Evolutionary conservation across 1,284 basidiomycete species (phyloP).

Genomic region (Irpex rosettiformis): DNA sequence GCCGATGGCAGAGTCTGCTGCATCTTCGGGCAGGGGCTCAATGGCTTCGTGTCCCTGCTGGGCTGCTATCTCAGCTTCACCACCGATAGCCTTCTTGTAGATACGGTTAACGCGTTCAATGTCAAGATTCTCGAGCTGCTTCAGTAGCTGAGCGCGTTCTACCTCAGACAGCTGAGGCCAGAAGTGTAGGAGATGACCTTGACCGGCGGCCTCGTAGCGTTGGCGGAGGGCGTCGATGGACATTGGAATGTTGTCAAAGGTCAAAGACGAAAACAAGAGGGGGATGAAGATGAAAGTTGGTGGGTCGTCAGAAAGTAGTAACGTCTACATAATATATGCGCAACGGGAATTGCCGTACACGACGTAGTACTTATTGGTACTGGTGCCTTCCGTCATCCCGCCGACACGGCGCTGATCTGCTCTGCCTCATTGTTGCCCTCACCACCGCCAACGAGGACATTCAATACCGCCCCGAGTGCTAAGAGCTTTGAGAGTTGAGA

Average conservation of each 20-base stretch:
- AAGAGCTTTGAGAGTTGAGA: not conserved
- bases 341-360: conserved; percentile 15
- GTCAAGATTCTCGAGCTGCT: conserved; percentile 82
- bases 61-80: conserved; percentile 55
- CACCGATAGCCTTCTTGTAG: conserved; percentile 73
- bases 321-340: conserved; percentile 9
- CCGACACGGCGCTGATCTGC: not conserved
- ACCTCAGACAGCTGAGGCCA: conserved; percentile 70
- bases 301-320: conserved; percentile 6
- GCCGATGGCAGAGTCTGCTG: conserved; percentile 62
- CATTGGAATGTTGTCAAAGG: conserved; percentile 20
- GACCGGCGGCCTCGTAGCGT: conserved; percentile 77
- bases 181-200: conserved; percentile 88
- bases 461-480: not conserved
- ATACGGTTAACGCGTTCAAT: conserved; percentile 90
- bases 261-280: not conserved
- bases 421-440: not conserved
- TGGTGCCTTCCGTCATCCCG: not conserved
- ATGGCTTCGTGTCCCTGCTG: conserved; percentile 49
- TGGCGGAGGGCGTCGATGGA: conserved; percentile 39
- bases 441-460: not conserved
- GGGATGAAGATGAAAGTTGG: conserved; percentile 4
- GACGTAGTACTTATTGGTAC: conserved; percentile 9
- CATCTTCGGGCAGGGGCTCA: conserved; percentile 76
- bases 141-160: conserved; percentile 63